These are phyloP conservation scores for Phytophthora pluvialis DNA, from an alignment of 352 stramenopile species.

Conservation along the genomic window DNA sequence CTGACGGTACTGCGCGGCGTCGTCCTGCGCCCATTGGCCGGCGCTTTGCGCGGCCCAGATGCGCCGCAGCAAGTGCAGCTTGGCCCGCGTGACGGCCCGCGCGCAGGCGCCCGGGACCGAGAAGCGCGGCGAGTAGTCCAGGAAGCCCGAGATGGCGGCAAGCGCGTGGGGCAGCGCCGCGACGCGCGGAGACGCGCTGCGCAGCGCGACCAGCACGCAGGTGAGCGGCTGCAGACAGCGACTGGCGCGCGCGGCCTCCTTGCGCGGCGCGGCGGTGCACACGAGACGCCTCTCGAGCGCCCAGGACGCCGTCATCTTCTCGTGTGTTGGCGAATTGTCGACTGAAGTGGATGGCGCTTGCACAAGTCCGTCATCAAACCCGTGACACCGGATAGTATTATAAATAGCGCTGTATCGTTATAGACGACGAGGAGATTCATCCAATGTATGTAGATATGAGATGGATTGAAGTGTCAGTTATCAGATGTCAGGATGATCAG, in stretches of 20 bases:
- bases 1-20: conserved; percentile 33
- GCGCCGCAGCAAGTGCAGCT: conserved; percentile 34
- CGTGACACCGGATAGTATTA: no score
- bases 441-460: no score
- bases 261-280: background rate
- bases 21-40: background rate
- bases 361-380: no score
- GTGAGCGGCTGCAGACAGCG: conserved; percentile 20
- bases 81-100: conserved; percentile 5
- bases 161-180: conserved; percentile 38
- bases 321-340: conserved; percentile 14
- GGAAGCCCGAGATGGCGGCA: conserved; percentile 22
- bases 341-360: conserved; percentile 3
- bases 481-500: no score
- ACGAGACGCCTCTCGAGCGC: conserved; percentile 16
- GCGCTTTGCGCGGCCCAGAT: conserved; percentile 12
- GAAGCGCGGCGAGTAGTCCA: conserved; percentile 32
- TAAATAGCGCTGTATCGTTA: no score
- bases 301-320: conserved; percentile 20
- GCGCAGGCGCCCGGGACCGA: conserved; percentile 28
- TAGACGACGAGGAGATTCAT: no score
- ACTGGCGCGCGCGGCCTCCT: conserved; percentile 3
- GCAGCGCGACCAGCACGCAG: conserved; percentile 8
- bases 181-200: conserved; percentile 19
- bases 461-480: no score